phyloP scores from a whole-genome alignment of 2,329 filamentous ascomycete species.

The Alternaria rosae region DNA sequence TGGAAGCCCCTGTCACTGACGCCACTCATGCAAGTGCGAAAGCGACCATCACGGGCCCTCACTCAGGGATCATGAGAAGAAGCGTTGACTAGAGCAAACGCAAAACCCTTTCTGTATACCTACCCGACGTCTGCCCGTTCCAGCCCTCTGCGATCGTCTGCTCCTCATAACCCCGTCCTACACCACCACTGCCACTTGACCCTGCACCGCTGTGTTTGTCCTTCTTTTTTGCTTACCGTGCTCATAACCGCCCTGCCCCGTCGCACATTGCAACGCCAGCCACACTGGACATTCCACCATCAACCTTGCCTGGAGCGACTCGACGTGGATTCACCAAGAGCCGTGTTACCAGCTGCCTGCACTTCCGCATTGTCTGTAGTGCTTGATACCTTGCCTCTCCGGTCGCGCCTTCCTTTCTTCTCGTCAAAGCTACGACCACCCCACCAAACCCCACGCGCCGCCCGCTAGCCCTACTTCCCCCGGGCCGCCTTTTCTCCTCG shows the following conservation, averaged over 20 bases:
- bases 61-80: conserved; percentile 11
- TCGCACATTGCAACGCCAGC: conserved; percentile 20
- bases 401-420: conserved; percentile 20
- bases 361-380: conserved; percentile 14
- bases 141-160: conserved; percentile 18
- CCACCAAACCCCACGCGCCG: conserved; percentile 30
- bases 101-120: conserved; percentile 35
- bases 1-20: conserved; percentile 27
- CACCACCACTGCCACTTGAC: conserved; percentile 9
- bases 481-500: conserved; percentile 21
- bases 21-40: conserved; percentile 18
- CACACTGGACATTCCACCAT: conserved; percentile 21
- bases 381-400: conserved; percentile 14
- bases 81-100: conserved; percentile 26
- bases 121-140: conserved; percentile 20
- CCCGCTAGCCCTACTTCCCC: conserved; percentile 12
- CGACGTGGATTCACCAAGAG: not conserved
- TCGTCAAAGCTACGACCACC: conserved; percentile 21
- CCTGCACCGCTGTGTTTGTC: conserved; percentile 25
- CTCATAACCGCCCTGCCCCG: not conserved
- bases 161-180: conserved; percentile 21
- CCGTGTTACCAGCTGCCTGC: conserved; percentile 11
- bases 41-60: conserved; percentile 15
- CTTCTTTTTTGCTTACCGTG: conserved; percentile 23
- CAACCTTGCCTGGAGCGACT: conserved; percentile 1